These are phyloP conservation scores for Coffea humblotiana DNA, from an alignment of 305 asterid genomes.

Conservation along the genomic window DNA sequence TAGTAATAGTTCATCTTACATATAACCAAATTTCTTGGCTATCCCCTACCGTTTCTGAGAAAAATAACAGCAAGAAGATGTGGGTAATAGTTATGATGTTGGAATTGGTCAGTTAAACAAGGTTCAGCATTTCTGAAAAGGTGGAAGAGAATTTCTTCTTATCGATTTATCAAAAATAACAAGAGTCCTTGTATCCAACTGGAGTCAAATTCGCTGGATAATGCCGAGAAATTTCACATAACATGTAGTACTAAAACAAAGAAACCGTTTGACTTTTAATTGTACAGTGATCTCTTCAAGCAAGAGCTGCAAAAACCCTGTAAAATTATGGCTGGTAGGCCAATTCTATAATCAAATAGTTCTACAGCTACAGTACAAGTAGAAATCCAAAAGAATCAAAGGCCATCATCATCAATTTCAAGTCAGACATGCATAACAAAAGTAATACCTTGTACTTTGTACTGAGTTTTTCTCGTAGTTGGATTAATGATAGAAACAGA, in stretches of 20 bases:
- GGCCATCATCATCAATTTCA: not conserved
- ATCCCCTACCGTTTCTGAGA: not conserved
- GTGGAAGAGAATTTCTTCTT: not conserved
- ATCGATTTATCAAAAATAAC: not conserved
- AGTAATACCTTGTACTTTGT: constrained; percentile 84
- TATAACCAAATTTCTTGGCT: not conserved
- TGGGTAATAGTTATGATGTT: not conserved
- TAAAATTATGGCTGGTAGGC: not conserved
- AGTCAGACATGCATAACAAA: not conserved
- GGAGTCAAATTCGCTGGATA: not conserved
- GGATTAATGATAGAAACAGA: constrained; percentile 81
- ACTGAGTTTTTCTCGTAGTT: constrained; percentile 77
- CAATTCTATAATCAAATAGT: not conserved
- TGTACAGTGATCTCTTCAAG: not conserved
- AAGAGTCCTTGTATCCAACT: not conserved
- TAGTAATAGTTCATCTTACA: not conserved
- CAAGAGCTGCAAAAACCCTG: not conserved
- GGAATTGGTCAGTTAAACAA: not conserved
- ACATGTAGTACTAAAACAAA: not conserved
- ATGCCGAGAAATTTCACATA: not conserved
- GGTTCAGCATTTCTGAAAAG: not conserved
- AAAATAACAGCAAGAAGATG: not conserved
- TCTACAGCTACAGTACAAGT: not conserved
- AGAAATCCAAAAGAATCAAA: not conserved
- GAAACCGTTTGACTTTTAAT: not conserved